Percentiles rank a stretch among this genome's conserved stretches.
Evolutionary conservation across 345 rosid genomes (phyloP).

Genomic region (Sisymbrium irio): DNA sequence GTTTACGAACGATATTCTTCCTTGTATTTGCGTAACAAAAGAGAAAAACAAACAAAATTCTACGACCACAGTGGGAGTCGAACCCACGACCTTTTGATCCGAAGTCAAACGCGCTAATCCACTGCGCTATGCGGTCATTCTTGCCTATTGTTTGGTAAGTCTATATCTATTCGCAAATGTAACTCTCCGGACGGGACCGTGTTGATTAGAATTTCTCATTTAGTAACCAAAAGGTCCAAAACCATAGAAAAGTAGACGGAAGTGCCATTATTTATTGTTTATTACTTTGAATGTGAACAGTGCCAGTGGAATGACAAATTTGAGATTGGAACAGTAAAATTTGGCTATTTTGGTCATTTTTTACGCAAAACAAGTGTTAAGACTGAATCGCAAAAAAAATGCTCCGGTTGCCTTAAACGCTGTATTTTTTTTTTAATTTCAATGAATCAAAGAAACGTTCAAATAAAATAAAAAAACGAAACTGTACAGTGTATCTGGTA

Average conservation of each 20-base stretch:
- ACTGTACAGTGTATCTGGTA: too few relatives aligned
- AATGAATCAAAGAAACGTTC: too few relatives aligned
- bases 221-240: too few relatives aligned
- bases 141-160: background rate
- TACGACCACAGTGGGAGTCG: slow-evolving; percentile 90
- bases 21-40: too few relatives aligned
- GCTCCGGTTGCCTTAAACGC: too few relatives aligned
- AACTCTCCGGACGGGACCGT: too few relatives aligned
- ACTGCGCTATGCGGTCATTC: slow-evolving; percentile 80
- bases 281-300: background rate
- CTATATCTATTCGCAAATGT: too few relatives aligned
- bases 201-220: too few relatives aligned
- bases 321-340: background rate
- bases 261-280: background rate
- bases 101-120: slow-evolving; percentile 98
- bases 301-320: background rate
- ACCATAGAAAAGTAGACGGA: background rate
- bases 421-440: too few relatives aligned
- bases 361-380: too few relatives aligned
- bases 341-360: background rate
- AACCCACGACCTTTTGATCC: slow-evolving; percentile 88
- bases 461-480: too few relatives aligned
- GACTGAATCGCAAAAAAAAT: too few relatives aligned
- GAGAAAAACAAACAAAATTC: background rate
- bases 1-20: background rate